phyloP scores from a whole-genome alignment of 352 stramenopile genomes.

The Globisporangium cylindrosporum region DNA sequence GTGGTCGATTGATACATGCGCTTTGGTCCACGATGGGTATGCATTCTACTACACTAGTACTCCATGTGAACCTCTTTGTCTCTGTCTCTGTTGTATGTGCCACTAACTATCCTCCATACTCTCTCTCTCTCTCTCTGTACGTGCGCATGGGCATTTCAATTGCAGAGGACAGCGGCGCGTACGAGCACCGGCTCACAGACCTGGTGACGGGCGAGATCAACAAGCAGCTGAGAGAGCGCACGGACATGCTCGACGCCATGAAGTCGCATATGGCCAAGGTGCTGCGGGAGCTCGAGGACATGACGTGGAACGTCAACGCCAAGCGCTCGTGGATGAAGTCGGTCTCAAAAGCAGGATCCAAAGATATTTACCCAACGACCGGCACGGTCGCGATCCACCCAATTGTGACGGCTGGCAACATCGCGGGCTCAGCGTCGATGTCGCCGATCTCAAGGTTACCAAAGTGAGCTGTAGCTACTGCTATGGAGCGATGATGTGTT shows the following conservation, averaged over 20 bases:
- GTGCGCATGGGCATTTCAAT: neutral
- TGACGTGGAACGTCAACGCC: constrained; percentile 45
- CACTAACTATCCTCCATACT: neutral
- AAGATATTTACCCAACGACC: constrained; percentile 27
- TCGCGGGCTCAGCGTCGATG: constrained; percentile 9
- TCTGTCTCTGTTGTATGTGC: neutral
- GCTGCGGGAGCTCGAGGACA: constrained; percentile 66
- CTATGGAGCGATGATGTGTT: neutral
- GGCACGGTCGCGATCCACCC: constrained; percentile 26
- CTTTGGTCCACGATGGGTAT: constrained; percentile 2
- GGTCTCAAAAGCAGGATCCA: constrained; percentile 30
- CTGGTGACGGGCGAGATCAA: constrained; percentile 66
- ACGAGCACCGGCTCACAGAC: constrained; percentile 52
- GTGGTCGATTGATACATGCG: neutral
- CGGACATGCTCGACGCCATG: constrained; percentile 52
- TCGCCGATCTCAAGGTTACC: constrained; percentile 31
- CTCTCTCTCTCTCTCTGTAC: neutral
- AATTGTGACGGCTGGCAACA: constrained; percentile 30
- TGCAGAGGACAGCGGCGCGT: constrained; percentile 27
- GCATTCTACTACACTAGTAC: neutral
- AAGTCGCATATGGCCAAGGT: constrained; percentile 69
- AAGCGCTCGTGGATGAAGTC: constrained; percentile 75
- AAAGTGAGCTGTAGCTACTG: constrained; percentile 31
- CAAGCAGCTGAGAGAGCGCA: constrained; percentile 47
- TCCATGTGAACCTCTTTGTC: neutral